These are phyloP conservation scores for Verticillium albo-atrum DNA, from an alignment of 2,329 filamentous ascomycete genomes.

Conservation along the genomic window DNA sequence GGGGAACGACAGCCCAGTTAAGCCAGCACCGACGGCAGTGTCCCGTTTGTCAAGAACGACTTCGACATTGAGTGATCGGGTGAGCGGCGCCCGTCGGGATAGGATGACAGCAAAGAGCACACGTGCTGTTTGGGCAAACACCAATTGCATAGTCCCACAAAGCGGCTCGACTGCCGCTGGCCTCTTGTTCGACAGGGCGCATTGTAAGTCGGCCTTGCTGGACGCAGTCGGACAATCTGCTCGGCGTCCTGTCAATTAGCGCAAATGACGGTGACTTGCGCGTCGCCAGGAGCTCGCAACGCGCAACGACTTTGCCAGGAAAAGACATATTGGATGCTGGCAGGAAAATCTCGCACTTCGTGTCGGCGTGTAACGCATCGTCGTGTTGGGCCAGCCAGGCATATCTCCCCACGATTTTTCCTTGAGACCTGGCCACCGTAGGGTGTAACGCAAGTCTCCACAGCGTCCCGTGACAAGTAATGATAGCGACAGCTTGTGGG, in stretches of 20 bases:
- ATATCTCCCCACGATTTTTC: neutral
- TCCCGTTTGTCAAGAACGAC: neutral
- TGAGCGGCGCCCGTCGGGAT: too few relatives aligned
- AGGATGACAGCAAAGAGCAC: too few relatives aligned
- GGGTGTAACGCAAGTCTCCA: neutral
- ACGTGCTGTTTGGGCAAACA: too few relatives aligned
- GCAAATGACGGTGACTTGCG: neutral
- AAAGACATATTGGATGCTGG: conserved; percentile 7
- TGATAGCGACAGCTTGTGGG: neutral
- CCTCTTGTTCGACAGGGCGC: neutral
- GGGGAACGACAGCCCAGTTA: neutral
- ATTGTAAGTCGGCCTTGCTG: too few relatives aligned
- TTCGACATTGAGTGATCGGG: too few relatives aligned
- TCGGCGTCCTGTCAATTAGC: neutral
- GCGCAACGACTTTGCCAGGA: neutral
- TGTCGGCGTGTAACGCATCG: conserved; percentile 3
- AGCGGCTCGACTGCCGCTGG: neutral
- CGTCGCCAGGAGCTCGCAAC: neutral
- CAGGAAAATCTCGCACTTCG: conserved; percentile 6
- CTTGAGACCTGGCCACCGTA: neutral
- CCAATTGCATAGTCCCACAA: too few relatives aligned
- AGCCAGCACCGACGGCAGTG: neutral
- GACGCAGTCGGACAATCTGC: neutral
- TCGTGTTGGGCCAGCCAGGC: neutral
- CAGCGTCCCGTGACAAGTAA: neutral